Base-by-base conservation (phyloP, 2,329 filamentous ascomycete genomes). In the Oidium heveae region DNA sequence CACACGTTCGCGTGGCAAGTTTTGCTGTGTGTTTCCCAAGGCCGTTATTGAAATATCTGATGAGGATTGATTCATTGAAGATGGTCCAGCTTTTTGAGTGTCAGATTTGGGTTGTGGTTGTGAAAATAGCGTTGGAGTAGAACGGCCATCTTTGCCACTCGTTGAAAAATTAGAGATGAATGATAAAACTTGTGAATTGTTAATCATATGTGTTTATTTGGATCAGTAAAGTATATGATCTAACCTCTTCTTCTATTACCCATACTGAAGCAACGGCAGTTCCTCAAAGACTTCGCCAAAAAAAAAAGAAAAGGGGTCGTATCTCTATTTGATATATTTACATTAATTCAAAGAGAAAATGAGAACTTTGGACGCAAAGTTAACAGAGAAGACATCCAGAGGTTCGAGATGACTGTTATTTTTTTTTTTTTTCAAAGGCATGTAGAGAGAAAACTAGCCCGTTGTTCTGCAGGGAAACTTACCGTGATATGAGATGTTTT, bases 91-190 rank as follows among this genome's bases (percentile, higher is more conserved):
- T 16, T 9, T 39, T 39, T 39, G 34, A 18, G 32, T 5, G 24
- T 36, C 34, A 24, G 62, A 43, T 28, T 53, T 51, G 15, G 32
- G 36, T 16, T 9, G 37, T n/a, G 37, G 4, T 16, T 39, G 13
- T 39, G 37, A 39, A 10, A n/a, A 15, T 39, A 9, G 37, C 37
- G n/a, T n/a, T 8, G 37, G 37, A n/a, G 37, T 39, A 15, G 37
- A 65, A 51, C 66, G 61, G 15, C 63, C 56, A 41, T 67, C 65
- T 58, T 68, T 65, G 57, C 70, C 69, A 34, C 65, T 71, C 60
- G 82, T 70, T 61, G 81, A 82, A 72, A 84, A 80, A 69, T 81
- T 79, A 67, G 84, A 86, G 76, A 93, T 89, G 69, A 93, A 93
- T 62, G 86, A 93, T 62, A 87, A 74, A 56, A 94, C 86, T 93